Evolutionary conservation across 192 early-diverging fungal species (phyloP), one percentile per base, ranked within the genome.

Genomic region (Coemansia aciculifera): DNA sequence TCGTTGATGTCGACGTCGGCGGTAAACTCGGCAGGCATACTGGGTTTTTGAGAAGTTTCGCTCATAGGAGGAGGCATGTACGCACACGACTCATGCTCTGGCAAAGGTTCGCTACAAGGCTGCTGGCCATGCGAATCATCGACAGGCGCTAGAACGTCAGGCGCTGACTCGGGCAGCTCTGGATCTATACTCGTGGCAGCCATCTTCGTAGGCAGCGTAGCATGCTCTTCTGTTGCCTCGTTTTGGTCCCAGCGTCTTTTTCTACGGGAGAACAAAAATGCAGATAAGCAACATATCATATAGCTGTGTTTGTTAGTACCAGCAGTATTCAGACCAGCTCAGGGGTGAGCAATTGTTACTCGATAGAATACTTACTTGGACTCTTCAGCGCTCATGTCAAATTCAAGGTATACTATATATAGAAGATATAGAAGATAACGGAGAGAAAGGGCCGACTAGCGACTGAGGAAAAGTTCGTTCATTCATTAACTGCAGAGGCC

Each of bases 1-100:
- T 92, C 86, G 75, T 96, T 96, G 68, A 96, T 96, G 48, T 85
- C 84, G 62, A 95, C 85, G 34, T 93, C 87, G 17, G 72, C 72
- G 2, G 83, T 64, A 51, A 92, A 92, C 5, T 34, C 32, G 15
- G 21, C 11, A 24, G 23, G 59, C 51, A 23, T 6, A n/a, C 6
- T 62, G 19, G 9, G 9, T 11, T 12, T 32, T 38, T 19, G 39
- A 12, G n/a, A 17, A 15, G 51, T 59, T 23, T 21, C 39, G 10
- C 67, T 62, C 49, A 57, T 56, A 0, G 69, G 69, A 8, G 64
- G 64, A 36, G 64, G 61, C 1, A 64, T 56, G 42, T 62, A 46
- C 12, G 62, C 63, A 19, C 46, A 21, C 23, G 51, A 12, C 24
- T 57, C 54, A 17, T 29, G 24, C 6, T 57, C 29, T 32, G 54